Percentiles rank a stretch among this genome's conserved stretches.
Conservation (phyloP, 1,284 basidiomycete species). For the Abortiporus biennis region DNA sequence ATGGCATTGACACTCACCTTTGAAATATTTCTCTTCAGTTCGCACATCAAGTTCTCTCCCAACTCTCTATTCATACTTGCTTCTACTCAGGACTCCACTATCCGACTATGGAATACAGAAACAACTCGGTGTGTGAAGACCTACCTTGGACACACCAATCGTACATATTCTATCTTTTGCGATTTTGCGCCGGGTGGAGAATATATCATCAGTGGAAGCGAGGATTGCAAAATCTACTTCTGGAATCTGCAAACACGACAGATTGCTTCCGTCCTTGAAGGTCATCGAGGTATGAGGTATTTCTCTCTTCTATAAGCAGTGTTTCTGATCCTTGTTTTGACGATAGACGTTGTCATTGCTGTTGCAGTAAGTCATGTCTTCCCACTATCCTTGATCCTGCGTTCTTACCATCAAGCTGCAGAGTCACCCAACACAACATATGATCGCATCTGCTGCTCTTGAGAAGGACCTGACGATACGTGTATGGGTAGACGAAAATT, state of each 20-base stretch:
- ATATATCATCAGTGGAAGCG: slow-evolving; percentile 84
- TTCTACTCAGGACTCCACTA: slow-evolving; percentile 87
- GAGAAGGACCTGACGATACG: slow-evolving; percentile 81
- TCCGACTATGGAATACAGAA: slow-evolving; percentile 92
- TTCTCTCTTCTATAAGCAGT: slow-evolving; percentile 2
- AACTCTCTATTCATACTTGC: slow-evolving; percentile 87
- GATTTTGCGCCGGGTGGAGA: slow-evolving; percentile 53
- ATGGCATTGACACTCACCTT: slow-evolving; percentile 4
- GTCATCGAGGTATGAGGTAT: slow-evolving; percentile 61
- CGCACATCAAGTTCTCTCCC: slow-evolving; percentile 85
- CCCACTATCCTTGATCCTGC: slow-evolving; percentile 2
- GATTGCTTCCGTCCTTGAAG: slow-evolving; percentile 69
- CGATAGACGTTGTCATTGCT: slow-evolving; percentile 65
- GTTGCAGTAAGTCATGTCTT: slow-evolving; percentile 50
- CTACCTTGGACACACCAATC: slow-evolving; percentile 78
- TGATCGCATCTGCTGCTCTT: slow-evolving; percentile 79
- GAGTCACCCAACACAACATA: slow-evolving; percentile 66
- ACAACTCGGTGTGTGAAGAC: slow-evolving; percentile 93
- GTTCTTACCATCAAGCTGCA: slow-evolving; percentile 21
- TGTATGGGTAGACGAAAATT: slow-evolving; percentile 56
- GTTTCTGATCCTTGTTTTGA: slow-evolving; percentile 10
- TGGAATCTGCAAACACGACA: slow-evolving; percentile 90
- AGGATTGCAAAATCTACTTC: slow-evolving; percentile 83
- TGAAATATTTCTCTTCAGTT: slow-evolving; percentile 36
- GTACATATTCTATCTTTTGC: slow-evolving; percentile 69